Evolutionary conservation across 345 rosid genomes (phyloP).

Genomic region (Toxicodendron radicans): DNA sequence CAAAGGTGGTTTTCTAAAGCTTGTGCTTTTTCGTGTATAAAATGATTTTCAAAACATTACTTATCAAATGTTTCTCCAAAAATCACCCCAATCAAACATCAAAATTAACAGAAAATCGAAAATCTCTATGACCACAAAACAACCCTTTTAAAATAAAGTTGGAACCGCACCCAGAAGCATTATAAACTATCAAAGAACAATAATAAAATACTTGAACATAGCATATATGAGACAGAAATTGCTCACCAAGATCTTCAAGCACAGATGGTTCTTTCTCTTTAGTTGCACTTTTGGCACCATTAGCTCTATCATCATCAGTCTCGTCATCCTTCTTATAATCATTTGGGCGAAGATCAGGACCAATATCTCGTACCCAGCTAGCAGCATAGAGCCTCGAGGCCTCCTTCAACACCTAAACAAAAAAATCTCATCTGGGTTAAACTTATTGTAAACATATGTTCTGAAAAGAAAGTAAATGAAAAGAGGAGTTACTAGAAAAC

Average conservation of each 20-base stretch:
- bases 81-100: too few relatives aligned
- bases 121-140: too few relatives aligned
- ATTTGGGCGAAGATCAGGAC: constrained; percentile 89
- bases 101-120: too few relatives aligned
- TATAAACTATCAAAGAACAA: too few relatives aligned
- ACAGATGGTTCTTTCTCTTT: constrained; percentile 65
- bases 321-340: constrained; percentile 66
- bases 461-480: neutral
- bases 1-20: too few relatives aligned
- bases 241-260: constrained; percentile 86
- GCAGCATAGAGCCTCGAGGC: constrained; percentile 91
- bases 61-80: too few relatives aligned
- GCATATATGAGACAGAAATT: neutral
- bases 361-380: constrained; percentile 93
- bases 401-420: constrained; percentile 68
- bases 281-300: constrained; percentile 18
- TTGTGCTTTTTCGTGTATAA: too few relatives aligned
- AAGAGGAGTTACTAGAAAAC: constrained; percentile 46
- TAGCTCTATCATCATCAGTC: constrained; percentile 43
- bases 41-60: too few relatives aligned
- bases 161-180: too few relatives aligned
- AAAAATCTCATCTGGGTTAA: too few relatives aligned
- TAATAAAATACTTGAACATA: neutral
- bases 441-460: neutral
- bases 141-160: too few relatives aligned